These are phyloP conservation scores for Scutellaria minor DNA, from an alignment of 257 asterid species.

Conservation along the genomic window DNA sequence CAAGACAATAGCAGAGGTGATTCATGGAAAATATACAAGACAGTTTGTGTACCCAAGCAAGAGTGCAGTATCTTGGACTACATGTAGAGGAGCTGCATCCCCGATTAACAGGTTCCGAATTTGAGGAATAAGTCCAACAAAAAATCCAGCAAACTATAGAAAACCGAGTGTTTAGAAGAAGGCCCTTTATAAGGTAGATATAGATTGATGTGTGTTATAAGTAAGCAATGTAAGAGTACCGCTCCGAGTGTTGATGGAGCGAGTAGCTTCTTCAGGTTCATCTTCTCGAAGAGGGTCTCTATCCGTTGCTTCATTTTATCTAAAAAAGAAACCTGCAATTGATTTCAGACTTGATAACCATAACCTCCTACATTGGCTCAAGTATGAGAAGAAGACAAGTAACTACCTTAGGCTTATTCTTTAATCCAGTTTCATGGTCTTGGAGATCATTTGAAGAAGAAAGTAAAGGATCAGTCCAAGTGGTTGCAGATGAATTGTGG, in stretches of 20 bases:
- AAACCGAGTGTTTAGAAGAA: constrained; percentile 1
- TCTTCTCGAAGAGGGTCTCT: constrained; percentile 45
- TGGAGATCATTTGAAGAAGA: constrained; percentile 42
- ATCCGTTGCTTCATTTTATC: constrained; percentile 46
- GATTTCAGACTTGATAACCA: constrained; percentile 22
- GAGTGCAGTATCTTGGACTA: constrained; percentile 64
- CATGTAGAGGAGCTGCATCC: constrained; percentile 75
- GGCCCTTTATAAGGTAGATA: background rate
- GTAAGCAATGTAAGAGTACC: constrained; percentile 48
- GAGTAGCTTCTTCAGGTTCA: constrained; percentile 74
- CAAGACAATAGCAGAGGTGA: background rate
- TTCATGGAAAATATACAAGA: background rate
- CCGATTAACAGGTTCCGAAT: constrained; percentile 64
- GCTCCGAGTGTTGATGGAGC: constrained; percentile 90
- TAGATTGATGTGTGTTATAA: background rate
- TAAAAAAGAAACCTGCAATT: constrained; percentile 52
- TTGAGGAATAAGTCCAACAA: constrained; percentile 74
- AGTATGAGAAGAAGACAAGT: background rate
- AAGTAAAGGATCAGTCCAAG: constrained; percentile 62
- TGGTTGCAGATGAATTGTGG: constrained; percentile 38
- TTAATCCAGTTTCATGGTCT: constrained; percentile 46
- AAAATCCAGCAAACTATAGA: constrained; percentile 71
- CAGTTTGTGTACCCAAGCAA: constrained; percentile 65
- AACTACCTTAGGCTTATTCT: constrained; percentile 52
- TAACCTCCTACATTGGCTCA: constrained; percentile 1